Conservation (phyloP, 192 early-diverging fungal genomes). For the Linnemannia elongata region DNA sequence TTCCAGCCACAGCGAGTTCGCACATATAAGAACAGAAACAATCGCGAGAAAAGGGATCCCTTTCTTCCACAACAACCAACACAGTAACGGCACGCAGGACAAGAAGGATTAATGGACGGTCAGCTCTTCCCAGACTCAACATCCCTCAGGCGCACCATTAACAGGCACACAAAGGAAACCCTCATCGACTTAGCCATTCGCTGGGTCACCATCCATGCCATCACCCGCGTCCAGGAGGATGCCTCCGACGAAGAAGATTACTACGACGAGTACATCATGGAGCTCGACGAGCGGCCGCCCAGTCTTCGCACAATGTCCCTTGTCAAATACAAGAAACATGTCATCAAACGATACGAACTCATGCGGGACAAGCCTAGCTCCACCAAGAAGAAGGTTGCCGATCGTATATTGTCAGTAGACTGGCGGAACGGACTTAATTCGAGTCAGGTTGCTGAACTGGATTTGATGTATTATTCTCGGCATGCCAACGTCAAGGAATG, state of each 20-base stretch:
- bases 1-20: background rate
- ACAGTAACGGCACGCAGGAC: background rate
- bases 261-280: constrained; percentile 18
- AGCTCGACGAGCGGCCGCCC: background rate
- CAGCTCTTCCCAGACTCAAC: constrained; percentile 26
- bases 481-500: constrained; percentile 51
- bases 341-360: constrained; percentile 12
- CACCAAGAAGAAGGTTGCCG: constrained; percentile 28
- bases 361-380: constrained; percentile 20
- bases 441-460: constrained; percentile 57
- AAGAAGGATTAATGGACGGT: constrained; percentile 13
- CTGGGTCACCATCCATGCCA: constrained; percentile 48
- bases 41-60: background rate
- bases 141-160: constrained; percentile 51
- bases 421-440: constrained; percentile 49
- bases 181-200: constrained; percentile 43
- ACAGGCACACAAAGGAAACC: constrained; percentile 55
- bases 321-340: constrained; percentile 14
- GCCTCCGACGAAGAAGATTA: constrained; percentile 15
- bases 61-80: background rate
- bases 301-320: background rate
- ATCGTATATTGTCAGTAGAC: constrained; percentile 31
- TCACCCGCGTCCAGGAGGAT: constrained; percentile 18
- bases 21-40: background rate
- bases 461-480: constrained; percentile 50